Base-by-base conservation (phyloP, 257 asterid genomes). In the Schizonepeta tenuifolia region DNA sequence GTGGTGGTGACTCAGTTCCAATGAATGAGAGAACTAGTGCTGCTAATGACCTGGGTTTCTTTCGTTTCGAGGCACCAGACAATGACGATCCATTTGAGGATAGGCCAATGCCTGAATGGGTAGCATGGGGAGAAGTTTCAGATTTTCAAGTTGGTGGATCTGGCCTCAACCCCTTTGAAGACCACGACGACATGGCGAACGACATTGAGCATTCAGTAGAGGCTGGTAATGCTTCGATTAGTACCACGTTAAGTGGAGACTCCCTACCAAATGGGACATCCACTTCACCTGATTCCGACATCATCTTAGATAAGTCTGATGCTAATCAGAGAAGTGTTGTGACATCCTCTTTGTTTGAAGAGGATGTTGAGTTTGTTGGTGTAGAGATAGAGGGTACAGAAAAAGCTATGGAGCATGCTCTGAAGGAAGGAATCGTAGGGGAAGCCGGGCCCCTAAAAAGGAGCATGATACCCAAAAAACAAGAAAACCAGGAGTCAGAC, bases 281-380 rank as follows among this genome's bases (percentile, higher is more conserved):
- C 11, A 60, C 70, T 64, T 73, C 89, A 14, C 21, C 75, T 18
- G 86, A 71, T 76, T 76, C 90, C 14, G 36, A 62, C 60, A 85
- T 58, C 12, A 65, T 78, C 67, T 78, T 86, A 22, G 69, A 77
- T 13, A 83, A 79, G 65, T 77, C 88, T 4, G 83, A 74, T 56
- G 64, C 89, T 6, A 73, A 80, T 63, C 79, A 65, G 56, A 84
- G 79, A 74, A 65, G 77, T 65, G 79, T 78, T 65, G 59, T 80
- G 46, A 89, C 88, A n/a, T 97, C 93, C 21, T 95, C 95, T 33
- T 78, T 95, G 78, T 91, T 95, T 57, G 98, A 95, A 84, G 98
- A 90, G 83, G 99, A 92, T 20, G 97, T 90, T n/a, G 96, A 95
- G 82, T 95, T 95, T 71, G 97, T 95, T 26, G 99, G 98, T 9